Evolutionary conservation across 805 yeast genomes (phyloP), one percentile per base, ranked within the genome.

Genomic region (Lipomyces kockii): DNA sequence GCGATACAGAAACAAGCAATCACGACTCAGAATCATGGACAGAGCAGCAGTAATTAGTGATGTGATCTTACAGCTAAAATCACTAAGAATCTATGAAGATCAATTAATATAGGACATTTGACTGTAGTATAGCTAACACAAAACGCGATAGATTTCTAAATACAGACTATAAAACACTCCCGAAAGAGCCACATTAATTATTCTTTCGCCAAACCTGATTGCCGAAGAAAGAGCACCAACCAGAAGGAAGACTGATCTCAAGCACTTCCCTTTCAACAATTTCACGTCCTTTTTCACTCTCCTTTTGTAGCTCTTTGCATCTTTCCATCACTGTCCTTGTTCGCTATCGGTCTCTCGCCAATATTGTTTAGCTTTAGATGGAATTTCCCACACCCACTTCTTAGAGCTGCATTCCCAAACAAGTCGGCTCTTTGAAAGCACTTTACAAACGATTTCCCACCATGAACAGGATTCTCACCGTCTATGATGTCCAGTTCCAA

Each of bases 271-370:
- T 78, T 78, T 79, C 80, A 79, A 78, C 80, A 78, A 78, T 78
- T 78, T 79, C 81, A 80, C 81, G 81, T 79, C 77, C 81, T 79
- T 75, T 78, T 79, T 78, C 81, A 79, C 81, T 79, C 81, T 77
- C 81, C 79, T 78, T 78, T 78, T 81, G 79, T 78, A 78, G 80
- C 79, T 74, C 81, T 78, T 79, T 79, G 79, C 81, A 80, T 79
- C 82, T 79, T 79, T 80, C 81, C 81, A 75, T 80, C 81, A 80
- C 81, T 78, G 81, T 80, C 79, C 82, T 79, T 80, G 82, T 79
- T 79, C 80, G 81, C 81, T 80, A 80, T 79, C 82, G 81, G 82
- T 79, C 81, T 79, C 82, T 79, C 80, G 81, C 82, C 81, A 78
- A 79, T 79, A 79, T 79, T 79, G n/a, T n/a, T n/a, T 78, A 80